Conservation (phyloP, 129 eudicot genomes). For the Calendula officinalis region DNA sequence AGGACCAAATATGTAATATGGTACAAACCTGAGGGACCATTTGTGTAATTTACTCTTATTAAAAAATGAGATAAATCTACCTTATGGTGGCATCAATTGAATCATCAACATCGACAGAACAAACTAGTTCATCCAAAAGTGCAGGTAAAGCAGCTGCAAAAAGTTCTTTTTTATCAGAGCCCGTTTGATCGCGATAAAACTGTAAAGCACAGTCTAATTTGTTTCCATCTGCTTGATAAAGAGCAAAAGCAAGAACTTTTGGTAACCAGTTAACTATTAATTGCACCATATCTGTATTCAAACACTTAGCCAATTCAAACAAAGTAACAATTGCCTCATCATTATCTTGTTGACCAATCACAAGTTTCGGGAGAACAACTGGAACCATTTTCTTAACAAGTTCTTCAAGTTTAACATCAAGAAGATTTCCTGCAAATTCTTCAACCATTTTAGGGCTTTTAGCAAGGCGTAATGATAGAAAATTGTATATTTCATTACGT, state of each 20-base stretch:
- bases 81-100: constrained; percentile 61
- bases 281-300: constrained; percentile 77
- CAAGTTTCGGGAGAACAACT: constrained; percentile 87
- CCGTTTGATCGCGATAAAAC: constrained; percentile 75
- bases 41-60: not conserved
- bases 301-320: constrained; percentile 56
- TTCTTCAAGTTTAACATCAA: constrained; percentile 62
- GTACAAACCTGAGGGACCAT: not conserved
- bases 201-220: constrained; percentile 64
- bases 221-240: constrained; percentile 67
- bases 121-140: constrained; percentile 83
- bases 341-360: constrained; percentile 59
- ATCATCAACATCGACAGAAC: constrained; percentile 76
- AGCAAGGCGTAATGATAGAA: constrained; percentile 60
- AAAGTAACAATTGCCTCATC: constrained; percentile 56
- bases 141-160: constrained; percentile 90
- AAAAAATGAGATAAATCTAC: constrained; percentile 33
- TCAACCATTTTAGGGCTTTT: constrained; percentile 66
- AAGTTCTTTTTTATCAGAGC: constrained; percentile 62
- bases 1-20: no score
- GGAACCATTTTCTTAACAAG: constrained; percentile 84
- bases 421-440: constrained; percentile 86
- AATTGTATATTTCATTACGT: constrained; percentile 63
- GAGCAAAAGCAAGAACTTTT: constrained; percentile 92
- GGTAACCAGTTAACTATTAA: constrained; percentile 71